phyloP scores from a whole-genome alignment of 2,329 filamentous ascomycete genomes.

The Rugonectria rugulosa region DNA sequence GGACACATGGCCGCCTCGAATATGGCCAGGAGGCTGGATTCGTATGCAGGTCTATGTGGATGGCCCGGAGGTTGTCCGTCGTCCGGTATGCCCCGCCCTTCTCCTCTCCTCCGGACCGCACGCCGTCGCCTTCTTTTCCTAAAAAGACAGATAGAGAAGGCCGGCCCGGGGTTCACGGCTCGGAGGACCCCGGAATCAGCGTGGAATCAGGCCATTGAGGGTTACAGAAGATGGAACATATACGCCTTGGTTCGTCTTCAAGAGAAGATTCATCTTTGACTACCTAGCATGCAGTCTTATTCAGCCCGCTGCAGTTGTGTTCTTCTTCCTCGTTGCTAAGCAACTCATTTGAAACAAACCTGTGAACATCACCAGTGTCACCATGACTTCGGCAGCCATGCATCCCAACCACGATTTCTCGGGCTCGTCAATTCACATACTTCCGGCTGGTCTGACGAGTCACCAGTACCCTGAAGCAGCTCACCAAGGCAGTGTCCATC shows the following conservation, averaged over 20 bases:
- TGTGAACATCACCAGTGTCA: neutral
- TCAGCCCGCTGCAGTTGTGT: too few species aligned
- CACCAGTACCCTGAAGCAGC: neutral
- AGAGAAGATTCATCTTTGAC: neutral
- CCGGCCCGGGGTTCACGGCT: slow-evolving; percentile 14
- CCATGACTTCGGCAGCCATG: neutral
- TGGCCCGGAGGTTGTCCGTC: slow-evolving; percentile 9
- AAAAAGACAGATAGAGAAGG: too few species aligned
- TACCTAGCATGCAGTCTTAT: neutral
- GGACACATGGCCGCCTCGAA: too few species aligned
- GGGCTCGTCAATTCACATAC: neutral
- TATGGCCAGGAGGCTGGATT: neutral
- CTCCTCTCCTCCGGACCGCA: slow-evolving; percentile 6
- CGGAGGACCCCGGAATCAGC: neutral
- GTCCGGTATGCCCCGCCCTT: slow-evolving; percentile 6
- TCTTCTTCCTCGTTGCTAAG: neutral
- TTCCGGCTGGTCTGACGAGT: neutral
- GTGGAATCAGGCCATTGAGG: slow-evolving; percentile 1
- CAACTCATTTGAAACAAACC: neutral
- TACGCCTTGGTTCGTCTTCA: neutral
- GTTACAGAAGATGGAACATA: neutral
- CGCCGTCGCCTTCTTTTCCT: slow-evolving; percentile 1
- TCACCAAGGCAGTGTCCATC: neutral
- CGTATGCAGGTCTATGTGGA: neutral
- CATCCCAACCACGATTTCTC: neutral